phyloP scores from a whole-genome alignment of 768 basidiomycete species.

The Rhizopogon vesiculosus region DNA sequence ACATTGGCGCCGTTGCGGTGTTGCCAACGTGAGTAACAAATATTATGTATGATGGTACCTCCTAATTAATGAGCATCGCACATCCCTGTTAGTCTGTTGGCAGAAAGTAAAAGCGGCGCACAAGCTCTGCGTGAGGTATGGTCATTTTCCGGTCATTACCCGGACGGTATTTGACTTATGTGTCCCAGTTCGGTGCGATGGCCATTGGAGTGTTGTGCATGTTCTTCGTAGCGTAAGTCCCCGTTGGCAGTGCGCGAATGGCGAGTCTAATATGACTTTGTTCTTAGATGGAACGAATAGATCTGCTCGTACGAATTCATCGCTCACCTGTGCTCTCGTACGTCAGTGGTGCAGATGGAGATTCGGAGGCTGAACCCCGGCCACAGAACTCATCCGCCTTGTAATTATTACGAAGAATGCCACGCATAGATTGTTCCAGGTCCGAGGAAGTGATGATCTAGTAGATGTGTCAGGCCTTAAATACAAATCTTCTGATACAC shows the following conservation, averaged over 20 bases:
- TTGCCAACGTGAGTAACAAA: constrained; percentile 69
- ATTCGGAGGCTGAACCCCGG: background rate
- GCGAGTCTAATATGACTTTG: constrained; percentile 1
- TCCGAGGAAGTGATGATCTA: background rate
- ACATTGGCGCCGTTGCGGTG: constrained; percentile 91
- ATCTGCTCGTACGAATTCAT: constrained; percentile 12
- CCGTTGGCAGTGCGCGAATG: constrained; percentile 4
- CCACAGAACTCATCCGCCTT: background rate
- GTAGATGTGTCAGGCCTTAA: background rate
- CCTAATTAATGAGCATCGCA: constrained; percentile 7
- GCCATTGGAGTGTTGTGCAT: constrained; percentile 87
- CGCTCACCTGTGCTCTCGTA: constrained; percentile 1
- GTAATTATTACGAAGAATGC: background rate
- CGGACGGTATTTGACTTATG: constrained; percentile 11
- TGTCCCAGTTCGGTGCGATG: constrained; percentile 82
- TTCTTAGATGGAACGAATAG: constrained; percentile 75
- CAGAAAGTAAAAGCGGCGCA: constrained; percentile 81
- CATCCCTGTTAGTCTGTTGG: constrained; percentile 54
- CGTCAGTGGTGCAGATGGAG: constrained; percentile 1
- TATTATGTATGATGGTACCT: constrained; percentile 1
- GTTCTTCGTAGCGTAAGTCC: constrained; percentile 85
- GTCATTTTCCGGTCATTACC: constrained; percentile 1
- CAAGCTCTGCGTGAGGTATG: constrained; percentile 88
- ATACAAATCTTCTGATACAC: background rate
- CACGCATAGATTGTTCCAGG: background rate